Conservation (phyloP, 78 protist genomes). For the Cavenderia fasciculata region DNA sequence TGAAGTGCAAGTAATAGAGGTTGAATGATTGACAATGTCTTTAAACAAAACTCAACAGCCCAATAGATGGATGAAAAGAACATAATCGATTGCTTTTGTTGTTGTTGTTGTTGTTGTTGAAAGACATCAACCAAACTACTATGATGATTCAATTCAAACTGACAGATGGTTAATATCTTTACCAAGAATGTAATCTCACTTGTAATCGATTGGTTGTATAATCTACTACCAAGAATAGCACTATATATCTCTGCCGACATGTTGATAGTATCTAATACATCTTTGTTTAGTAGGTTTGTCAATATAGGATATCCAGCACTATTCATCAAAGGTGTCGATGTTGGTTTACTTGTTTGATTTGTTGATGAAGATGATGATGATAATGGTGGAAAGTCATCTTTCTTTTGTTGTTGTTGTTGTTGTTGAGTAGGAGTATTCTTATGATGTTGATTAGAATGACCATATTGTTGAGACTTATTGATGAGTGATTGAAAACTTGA, state of each 20-base stretch:
- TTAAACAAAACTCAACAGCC: not conserved
- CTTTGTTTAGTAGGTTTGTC: not conserved
- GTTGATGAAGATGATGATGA: slow-evolving; percentile 16
- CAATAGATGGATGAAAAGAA: slow-evolving; percentile 6
- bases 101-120: not conserved
- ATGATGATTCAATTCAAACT: not conserved
- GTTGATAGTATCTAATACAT: not conserved
- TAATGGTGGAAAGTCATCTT: slow-evolving; percentile 17
- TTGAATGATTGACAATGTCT: not conserved
- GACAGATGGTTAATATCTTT: not conserved
- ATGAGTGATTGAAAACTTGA: not conserved
- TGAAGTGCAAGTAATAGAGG: slow-evolving; percentile 5
- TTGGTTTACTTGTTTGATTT: not conserved
- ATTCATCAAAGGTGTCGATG: too few relatives aligned
- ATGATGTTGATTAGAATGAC: not conserved
- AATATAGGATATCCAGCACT: not conserved
- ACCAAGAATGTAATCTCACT: slow-evolving; percentile 15
- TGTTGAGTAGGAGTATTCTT: not conserved
- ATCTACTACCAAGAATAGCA: slow-evolving; percentile 12
- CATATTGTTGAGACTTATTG: not conserved
- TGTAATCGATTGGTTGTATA: slow-evolving; percentile 1
- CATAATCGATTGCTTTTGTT: not conserved
- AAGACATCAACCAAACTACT: not conserved
- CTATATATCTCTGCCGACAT: not conserved
- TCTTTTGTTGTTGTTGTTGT: not conserved